These are phyloP conservation scores for Endocladia muricata DNA, from an alignment of 31 red algal genomes.

Conservation along the genomic window DNA sequence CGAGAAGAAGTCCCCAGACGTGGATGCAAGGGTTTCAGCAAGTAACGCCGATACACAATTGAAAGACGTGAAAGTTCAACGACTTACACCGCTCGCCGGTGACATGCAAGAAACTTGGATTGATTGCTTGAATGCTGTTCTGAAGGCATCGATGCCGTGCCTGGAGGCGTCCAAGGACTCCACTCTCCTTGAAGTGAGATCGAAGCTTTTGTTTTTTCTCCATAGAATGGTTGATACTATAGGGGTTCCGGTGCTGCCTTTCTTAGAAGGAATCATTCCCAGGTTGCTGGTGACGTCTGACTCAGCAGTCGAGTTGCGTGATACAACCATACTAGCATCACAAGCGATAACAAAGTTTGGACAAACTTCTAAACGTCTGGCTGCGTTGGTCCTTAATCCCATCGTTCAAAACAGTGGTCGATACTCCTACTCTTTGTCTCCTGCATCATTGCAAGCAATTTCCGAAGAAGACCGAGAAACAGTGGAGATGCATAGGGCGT, in stretches of 20 bases:
- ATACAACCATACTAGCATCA: constrained; percentile 45
- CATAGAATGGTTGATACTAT: constrained; percentile 91
- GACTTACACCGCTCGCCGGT: constrained; percentile 17
- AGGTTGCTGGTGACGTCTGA: constrained; percentile 10
- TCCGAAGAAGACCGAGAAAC: constrained; percentile 66
- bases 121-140: constrained; percentile 42
- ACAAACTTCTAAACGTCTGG: constrained; percentile 21
- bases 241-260: constrained; percentile 46
- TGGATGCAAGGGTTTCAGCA: not conserved
- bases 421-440: constrained; percentile 40
- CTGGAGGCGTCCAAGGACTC: not conserved
- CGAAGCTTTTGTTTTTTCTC: constrained; percentile 60
- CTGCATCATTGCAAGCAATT: constrained; percentile 44
- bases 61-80: constrained; percentile 33
- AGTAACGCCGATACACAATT: constrained; percentile 5
- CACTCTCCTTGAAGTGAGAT: constrained; percentile 21
- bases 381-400: constrained; percentile 19
- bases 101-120: constrained; percentile 64
- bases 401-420: constrained; percentile 51
- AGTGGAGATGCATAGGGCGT: constrained; percentile 63
- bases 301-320: constrained; percentile 50
- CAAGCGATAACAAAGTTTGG: constrained; percentile 64
- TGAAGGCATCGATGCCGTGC: constrained; percentile 26
- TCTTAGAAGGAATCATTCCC: constrained; percentile 61
- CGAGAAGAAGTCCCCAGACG: not conserved